Conservation (phyloP, 768 basidiomycete species). For the Suillus spraguei region DNA sequence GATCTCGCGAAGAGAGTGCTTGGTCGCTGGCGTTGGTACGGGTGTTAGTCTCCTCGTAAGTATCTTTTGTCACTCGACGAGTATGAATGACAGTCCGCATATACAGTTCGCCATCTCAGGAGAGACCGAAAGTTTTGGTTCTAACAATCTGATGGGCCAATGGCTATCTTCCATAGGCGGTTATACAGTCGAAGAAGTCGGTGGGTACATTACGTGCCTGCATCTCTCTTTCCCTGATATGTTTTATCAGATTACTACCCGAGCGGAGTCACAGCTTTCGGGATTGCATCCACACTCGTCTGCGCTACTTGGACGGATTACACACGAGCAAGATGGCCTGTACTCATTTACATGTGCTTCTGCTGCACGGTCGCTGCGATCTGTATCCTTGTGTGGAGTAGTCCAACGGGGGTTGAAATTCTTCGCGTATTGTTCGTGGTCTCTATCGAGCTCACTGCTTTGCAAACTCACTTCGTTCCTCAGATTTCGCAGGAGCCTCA, state of each 20-base stretch:
- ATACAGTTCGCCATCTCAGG: slow-evolving; percentile 64
- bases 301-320: slow-evolving; percentile 68
- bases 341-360: slow-evolving; percentile 64
- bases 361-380: slow-evolving; percentile 54
- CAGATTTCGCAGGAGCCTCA: slow-evolving; percentile 63
- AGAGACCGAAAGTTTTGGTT: slow-evolving; percentile 68
- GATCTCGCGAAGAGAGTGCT: slow-evolving; percentile 49
- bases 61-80: slow-evolving; percentile 4
- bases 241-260: slow-evolving; percentile 54
- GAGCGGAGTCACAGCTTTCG: slow-evolving; percentile 65
- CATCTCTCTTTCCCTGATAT: slow-evolving; percentile 16
- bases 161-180: slow-evolving; percentile 65
- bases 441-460: background rate
- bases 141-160: slow-evolving; percentile 75
- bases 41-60: slow-evolving; percentile 62
- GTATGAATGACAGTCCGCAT: background rate
- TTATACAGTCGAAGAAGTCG: slow-evolving; percentile 64
- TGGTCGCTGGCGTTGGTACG: slow-evolving; percentile 69
- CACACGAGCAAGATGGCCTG: slow-evolving; percentile 59
- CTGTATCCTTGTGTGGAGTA: slow-evolving; percentile 63
- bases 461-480: background rate
- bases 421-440: slow-evolving; percentile 67
- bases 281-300: slow-evolving; percentile 61
- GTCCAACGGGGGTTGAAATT: slow-evolving; percentile 66
- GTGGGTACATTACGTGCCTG: slow-evolving; percentile 30